Conservation (phyloP, 495 filamentous ascomycete species). For the Penicillium paradoxum region DNA sequence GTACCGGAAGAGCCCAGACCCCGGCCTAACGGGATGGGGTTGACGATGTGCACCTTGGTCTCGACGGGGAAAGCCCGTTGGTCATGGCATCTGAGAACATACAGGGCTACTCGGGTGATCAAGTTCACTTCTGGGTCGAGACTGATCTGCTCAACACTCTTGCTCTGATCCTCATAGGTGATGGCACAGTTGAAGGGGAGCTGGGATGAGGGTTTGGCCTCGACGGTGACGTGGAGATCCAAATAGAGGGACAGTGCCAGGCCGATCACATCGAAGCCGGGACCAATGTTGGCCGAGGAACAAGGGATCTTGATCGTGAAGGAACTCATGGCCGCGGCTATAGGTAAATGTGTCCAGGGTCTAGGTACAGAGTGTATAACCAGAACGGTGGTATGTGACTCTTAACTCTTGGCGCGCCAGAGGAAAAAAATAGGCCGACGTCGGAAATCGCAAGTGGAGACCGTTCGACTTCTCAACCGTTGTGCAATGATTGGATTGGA, state of each 20-base stretch:
- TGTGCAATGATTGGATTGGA: too few relatives aligned
- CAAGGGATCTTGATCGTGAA: conserved; percentile 69
- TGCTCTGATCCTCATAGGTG: conserved; percentile 80
- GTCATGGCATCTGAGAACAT: conserved; percentile 86
- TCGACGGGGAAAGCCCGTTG: conserved; percentile 73
- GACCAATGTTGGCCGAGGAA: conserved; percentile 93
- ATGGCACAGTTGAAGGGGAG: conserved; percentile 78
- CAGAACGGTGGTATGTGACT: conserved; percentile 24
- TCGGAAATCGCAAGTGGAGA: conserved; percentile 21
- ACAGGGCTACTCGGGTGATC: conserved; percentile 84
- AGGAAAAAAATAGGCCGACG: conserved; percentile 29
- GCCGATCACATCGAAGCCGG: conserved; percentile 96
- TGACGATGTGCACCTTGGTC: conserved; percentile 88
- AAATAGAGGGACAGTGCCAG: conserved; percentile 88
- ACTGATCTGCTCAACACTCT: conserved; percentile 67
- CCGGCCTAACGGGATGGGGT: conserved; percentile 85
- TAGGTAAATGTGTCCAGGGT: neutral
- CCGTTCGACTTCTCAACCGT: neutral
- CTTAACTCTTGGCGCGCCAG: conserved; percentile 29
- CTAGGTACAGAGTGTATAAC: too few relatives aligned
- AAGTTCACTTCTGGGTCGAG: conserved; percentile 78
- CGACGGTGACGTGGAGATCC: conserved; percentile 71
- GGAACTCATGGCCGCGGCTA: conserved; percentile 33
- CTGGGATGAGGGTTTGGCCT: conserved; percentile 47
- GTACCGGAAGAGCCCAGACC: conserved; percentile 91